Conservation (phyloP, 2,329 filamentous ascomycete species). For the Botryosphaeria dothidea region DNA sequence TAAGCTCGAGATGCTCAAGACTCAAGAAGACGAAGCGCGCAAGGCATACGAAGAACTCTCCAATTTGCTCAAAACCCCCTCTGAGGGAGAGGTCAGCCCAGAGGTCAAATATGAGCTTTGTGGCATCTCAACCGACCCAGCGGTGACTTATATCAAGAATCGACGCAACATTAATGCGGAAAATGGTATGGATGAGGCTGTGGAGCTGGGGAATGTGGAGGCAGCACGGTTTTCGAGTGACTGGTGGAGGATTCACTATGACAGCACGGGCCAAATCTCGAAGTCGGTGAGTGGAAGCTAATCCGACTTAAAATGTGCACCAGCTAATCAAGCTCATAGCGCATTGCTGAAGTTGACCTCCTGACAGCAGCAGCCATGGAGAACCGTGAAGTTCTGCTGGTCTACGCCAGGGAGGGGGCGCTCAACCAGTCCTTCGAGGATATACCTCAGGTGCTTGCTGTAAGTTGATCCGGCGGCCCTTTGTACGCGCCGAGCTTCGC, state of each 20-base stretch:
- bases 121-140: conserved; percentile 16
- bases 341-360: conserved; percentile 54
- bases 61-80: conserved; percentile 7
- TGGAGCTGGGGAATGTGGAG: neutral
- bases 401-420: conserved; percentile 58
- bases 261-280: conserved; percentile 13
- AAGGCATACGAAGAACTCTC: conserved; percentile 15
- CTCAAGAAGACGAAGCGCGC: neutral
- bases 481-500: neutral
- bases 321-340: conserved; percentile 23
- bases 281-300: conserved; percentile 9
- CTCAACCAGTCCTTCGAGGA: conserved; percentile 7
- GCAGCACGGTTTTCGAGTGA: neutral
- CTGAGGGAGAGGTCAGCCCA: neutral
- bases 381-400: conserved; percentile 54
- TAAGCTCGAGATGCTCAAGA: conserved; percentile 23
- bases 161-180: neutral
- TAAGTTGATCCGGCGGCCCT: neutral
- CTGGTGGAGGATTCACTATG: conserved; percentile 19
- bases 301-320: neutral
- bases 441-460: conserved; percentile 21
- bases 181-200: neutral
- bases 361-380: conserved; percentile 56
- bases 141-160: conserved; percentile 7
- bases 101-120: conserved; percentile 14